These are phyloP conservation scores for Colletotrichum gloeosporioides DNA, from an alignment of 2,329 filamentous ascomycete genomes.

Conservation along the genomic window DNA sequence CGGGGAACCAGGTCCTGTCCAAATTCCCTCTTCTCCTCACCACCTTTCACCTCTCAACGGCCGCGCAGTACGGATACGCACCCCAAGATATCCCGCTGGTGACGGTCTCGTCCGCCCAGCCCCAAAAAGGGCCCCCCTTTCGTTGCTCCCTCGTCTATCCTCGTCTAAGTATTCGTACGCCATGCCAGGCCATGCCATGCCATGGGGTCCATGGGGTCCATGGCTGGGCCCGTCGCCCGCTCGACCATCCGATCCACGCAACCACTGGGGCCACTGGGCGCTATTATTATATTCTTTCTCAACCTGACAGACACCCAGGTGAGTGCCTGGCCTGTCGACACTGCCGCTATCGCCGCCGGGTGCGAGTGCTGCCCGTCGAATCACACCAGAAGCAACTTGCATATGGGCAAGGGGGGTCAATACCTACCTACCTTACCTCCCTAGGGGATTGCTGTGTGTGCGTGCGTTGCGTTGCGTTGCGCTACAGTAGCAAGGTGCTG, in stretches of 20 bases:
- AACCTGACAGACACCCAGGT: neutral
- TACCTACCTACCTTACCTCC: neutral
- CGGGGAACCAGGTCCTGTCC: constrained; percentile 5
- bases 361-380: constrained; percentile 16
- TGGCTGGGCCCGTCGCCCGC: constrained; percentile 6
- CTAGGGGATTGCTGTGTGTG: constrained; percentile 3
- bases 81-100: neutral
- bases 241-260: constrained; percentile 8
- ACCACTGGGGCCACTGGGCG: neutral
- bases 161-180: neutral
- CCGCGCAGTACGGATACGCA: neutral
- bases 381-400: constrained; percentile 21
- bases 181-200: neutral
- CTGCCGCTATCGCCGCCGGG: constrained; percentile 9
- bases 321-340: neutral
- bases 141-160: neutral
- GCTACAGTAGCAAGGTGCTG: neutral
- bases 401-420: constrained; percentile 7
- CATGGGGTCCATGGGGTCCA: neutral
- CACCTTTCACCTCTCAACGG: neutral
- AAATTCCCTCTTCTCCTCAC: neutral
- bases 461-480: constrained; percentile 13
- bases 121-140: neutral
- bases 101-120: neutral
- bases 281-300: constrained; percentile 18